Evolutionary conservation across 2,329 filamentous ascomycete species (phyloP).

Genomic region (Trichoderma aggressivum): DNA sequence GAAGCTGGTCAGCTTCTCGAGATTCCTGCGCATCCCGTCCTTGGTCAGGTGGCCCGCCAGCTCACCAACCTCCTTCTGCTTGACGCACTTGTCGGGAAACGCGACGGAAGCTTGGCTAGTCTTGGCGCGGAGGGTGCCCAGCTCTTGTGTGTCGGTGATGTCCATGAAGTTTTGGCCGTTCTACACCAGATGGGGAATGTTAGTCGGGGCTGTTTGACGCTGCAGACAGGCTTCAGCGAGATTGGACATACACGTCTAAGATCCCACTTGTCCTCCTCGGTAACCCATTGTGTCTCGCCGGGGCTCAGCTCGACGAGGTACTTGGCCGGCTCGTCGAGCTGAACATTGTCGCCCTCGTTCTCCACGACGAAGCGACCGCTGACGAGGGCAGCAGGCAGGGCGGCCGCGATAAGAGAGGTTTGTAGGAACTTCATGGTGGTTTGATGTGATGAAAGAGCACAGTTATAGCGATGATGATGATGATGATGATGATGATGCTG

Average conservation of each 20-base stretch:
- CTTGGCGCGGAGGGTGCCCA: conserved; percentile 43
- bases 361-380: conserved; percentile 56
- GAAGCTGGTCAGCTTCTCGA: conserved; percentile 75
- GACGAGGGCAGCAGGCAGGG: conserved; percentile 51
- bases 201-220: neutral
- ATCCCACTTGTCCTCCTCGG: conserved; percentile 93
- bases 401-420: conserved; percentile 51
- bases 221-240: neutral
- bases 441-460: neutral
- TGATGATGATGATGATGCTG: neutral
- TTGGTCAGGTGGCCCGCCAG: conserved; percentile 69
- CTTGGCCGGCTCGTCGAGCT: conserved; percentile 42
- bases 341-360: conserved; percentile 48
- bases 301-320: conserved; percentile 83
- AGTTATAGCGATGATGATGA: neutral
- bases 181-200: conserved; percentile 41
- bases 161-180: conserved; percentile 89
- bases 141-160: conserved; percentile 70
- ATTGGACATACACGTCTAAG: conserved; percentile 65
- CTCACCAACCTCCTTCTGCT: conserved; percentile 63
- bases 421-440: conserved; percentile 50
- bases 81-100: conserved; percentile 64
- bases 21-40: conserved; percentile 70
- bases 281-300: conserved; percentile 80
- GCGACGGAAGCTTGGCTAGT: conserved; percentile 39